Evolutionary conservation across 257 asterid genomes (phyloP), one percentile per base, ranked within the genome.

Genomic region (Cordia subcordata): DNA sequence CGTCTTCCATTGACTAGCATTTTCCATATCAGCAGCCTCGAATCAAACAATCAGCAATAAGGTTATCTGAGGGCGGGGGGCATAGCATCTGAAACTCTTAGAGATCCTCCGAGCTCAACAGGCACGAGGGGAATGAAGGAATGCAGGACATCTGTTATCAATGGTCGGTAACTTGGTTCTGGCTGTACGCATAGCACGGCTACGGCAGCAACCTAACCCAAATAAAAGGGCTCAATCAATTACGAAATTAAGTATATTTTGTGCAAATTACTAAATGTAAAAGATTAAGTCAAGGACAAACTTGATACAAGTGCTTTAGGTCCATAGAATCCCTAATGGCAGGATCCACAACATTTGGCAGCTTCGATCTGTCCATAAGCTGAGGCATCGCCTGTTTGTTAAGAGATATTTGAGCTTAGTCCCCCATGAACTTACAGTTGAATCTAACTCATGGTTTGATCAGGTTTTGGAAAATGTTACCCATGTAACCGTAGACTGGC

Each of bases 41-140:
- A 57, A 42, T 46, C 37, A 20, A 3, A 50, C 19, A 60, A 42
- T 35, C 53, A 55, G 46, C 35, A 37, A 68, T 19, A 38, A 63
- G 17, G 64, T 65, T 74, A 82, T 58, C 67, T 57, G 11, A 65
- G 63, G 38, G 72, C 46, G 17, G 77, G 62, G 63, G 61, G 69
- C 33, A 76, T 60, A 63, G 76, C 49, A 56, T 88, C 84, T 0
- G 79, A 76, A 57, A 76, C 54, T 73, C 85, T 81, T 54, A 88
- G 73, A 13, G 98, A 81, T 33, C 98, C 98, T 60, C 98, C 95
- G 10, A 84, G 95, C 66, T 88, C 96, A 9, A 69, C 77, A 20
- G 98, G 95, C 69, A 92, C 96, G 4, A 92, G 98, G 2, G 98
- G 98, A 59, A 92, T 92, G 71, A 88, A 88, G 37, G 98, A 92